A percentile compares a stretch with the other conserved stretches of the same genome.
These are phyloP conservation scores for Candida pseudoviswanathii DNA, from an alignment of 1,139 yeast genomes.

Conservation along the genomic window DNA sequence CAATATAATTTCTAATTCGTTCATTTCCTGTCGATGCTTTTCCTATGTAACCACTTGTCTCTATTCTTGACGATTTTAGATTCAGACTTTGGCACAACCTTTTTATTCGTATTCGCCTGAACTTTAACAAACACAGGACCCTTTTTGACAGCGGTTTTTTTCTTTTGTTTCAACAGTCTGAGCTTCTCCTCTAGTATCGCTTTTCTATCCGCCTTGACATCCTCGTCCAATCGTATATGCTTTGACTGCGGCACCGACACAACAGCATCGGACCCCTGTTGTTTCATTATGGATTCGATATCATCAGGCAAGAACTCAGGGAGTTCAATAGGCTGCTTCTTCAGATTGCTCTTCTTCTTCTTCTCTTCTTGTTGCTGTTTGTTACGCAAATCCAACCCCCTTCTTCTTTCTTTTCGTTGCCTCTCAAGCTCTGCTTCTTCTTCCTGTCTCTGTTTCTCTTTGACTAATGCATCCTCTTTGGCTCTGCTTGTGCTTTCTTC, in stretches of 20 bases:
- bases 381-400: conserved; percentile 48
- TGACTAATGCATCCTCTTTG: conserved; percentile 33
- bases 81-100: conserved; percentile 50
- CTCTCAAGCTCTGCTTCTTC: conserved; percentile 36
- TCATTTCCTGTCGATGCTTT: conserved; percentile 44
- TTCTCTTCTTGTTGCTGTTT: conserved; percentile 49
- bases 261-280: conserved; percentile 9
- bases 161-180: conserved; percentile 39
- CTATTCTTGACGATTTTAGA: conserved; percentile 42
- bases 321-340: conserved; percentile 26
- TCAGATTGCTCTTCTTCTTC: conserved; percentile 15
- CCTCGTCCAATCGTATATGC: conserved; percentile 43
- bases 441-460: conserved; percentile 35
- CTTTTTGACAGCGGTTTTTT: conserved; percentile 42
- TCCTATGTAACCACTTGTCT: conserved; percentile 64
- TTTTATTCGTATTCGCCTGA: conserved; percentile 28
- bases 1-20: conserved; percentile 1
- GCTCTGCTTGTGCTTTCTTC: conserved; percentile 41
- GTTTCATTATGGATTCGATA: conserved; percentile 34
- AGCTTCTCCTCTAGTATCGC: conserved; percentile 17
- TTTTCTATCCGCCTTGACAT: conserved; percentile 31
- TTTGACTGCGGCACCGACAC: conserved; percentile 19
- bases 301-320: conserved; percentile 58
- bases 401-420: conserved; percentile 50
- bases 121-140: conserved; percentile 63